Evolutionary conservation across 139 green algal species (phyloP).

Genomic region (Picochlorum sp.): DNA sequence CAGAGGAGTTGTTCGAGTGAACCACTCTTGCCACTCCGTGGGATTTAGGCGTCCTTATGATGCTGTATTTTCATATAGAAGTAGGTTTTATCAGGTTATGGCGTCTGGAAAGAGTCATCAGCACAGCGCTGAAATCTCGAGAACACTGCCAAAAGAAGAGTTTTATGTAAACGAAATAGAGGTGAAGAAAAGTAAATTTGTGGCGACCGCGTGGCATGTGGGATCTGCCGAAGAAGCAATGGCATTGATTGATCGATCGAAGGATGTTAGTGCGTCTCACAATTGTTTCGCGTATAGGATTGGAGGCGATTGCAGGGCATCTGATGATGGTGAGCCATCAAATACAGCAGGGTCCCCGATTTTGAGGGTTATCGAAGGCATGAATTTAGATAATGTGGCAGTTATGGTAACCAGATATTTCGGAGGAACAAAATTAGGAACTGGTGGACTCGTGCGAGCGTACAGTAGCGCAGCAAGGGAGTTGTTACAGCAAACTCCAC

Average conservation of each 20-base stretch:
- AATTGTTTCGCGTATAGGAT: conserved; percentile 71
- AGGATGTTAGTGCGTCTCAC: conserved; percentile 53
- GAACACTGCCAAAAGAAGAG: background rate
- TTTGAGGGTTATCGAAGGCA: conserved; percentile 62
- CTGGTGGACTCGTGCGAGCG: conserved; percentile 70
- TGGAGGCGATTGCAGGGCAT: conserved; percentile 34
- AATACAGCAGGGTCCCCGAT: conserved; percentile 80
- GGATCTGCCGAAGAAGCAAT: conserved; percentile 37
- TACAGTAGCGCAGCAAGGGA: conserved; percentile 67
- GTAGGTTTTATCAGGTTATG: too few species aligned
- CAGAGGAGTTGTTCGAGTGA: too few species aligned
- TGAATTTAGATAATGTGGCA: conserved; percentile 52
- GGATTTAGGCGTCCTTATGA: too few species aligned
- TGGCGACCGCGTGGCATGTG: conserved; percentile 58
- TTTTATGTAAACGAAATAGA: conserved; percentile 7
- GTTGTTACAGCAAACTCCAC: conserved; percentile 41
- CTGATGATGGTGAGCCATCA: conserved; percentile 79
- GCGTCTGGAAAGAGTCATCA: too few species aligned
- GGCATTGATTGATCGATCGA: conserved; percentile 26
- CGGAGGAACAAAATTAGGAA: conserved; percentile 79
- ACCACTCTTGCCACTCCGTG: too few species aligned
- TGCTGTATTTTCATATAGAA: too few species aligned
- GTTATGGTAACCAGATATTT: conserved; percentile 77
- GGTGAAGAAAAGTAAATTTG: conserved; percentile 66
- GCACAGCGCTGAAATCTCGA: background rate